These are phyloP conservation scores for Chrysosporium keratinophilum DNA, from an alignment of 2,329 filamentous ascomycete species.

Conservation along the genomic window DNA sequence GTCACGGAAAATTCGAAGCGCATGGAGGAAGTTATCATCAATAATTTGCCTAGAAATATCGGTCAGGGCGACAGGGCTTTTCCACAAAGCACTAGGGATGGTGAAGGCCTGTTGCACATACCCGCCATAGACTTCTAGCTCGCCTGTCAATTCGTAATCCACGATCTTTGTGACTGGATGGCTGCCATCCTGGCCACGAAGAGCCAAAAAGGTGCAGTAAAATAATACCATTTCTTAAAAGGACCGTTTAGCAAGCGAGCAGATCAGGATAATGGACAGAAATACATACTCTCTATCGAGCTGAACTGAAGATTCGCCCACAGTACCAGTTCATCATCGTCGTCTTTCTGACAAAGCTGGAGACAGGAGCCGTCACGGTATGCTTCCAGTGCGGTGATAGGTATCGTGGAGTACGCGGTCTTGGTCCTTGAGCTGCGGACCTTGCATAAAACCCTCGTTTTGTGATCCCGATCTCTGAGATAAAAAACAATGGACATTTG, in stretches of 20 bases:
- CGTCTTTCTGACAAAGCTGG: conserved; percentile 30
- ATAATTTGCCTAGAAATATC: conserved; percentile 39
- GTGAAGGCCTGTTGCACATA: conserved; percentile 22
- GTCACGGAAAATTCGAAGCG: conserved; percentile 46
- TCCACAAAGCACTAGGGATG: background rate
- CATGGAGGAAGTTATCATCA: conserved; percentile 44
- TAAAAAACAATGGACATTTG: conserved; percentile 43
- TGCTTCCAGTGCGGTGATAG: conserved; percentile 39
- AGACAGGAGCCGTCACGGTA: conserved; percentile 31
- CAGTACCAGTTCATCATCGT: conserved; percentile 34
- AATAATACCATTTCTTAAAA: conserved; percentile 46
- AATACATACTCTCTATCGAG: conserved; percentile 42
- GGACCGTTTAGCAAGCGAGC: conserved; percentile 8
- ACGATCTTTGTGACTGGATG: conserved; percentile 33
- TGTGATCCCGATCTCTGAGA: conserved; percentile 41
- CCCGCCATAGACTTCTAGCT: conserved; percentile 43
- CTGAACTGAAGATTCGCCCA: conserved; percentile 48
- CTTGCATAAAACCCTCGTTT: conserved; percentile 46
- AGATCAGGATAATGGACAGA: background rate
- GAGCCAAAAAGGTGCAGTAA: conserved; percentile 46
- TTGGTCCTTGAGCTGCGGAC: conserved; percentile 33
- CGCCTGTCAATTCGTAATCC: conserved; percentile 42
- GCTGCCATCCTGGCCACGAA: conserved; percentile 47
- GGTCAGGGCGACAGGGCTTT: background rate
- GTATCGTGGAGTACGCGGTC: conserved; percentile 40